Evolutionary conservation across 192 early-diverging fungal species (phyloP), one percentile per base, ranked within the genome.

Genomic region (Coemansia sp.): DNA sequence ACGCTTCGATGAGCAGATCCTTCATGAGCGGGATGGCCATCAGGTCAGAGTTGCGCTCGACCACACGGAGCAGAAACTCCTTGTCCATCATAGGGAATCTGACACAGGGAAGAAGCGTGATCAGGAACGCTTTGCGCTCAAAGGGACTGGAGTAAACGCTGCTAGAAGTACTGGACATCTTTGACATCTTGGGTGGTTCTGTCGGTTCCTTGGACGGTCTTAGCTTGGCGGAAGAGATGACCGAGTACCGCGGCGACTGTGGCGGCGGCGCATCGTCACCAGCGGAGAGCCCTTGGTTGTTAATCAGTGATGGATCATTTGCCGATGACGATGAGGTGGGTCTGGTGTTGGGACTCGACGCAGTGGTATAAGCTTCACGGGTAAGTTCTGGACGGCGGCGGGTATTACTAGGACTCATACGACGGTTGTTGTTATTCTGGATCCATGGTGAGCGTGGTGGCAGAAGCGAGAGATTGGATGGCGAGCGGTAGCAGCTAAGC

Each of bases 21-120:
- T 80, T 80, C 77, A 80, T 80, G 15, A 73, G 23, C 11, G 70
- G 71, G 52, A 74, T 59, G 14, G 70, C 71, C 70, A 80, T 74
- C 3, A 74, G 64, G 11, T 80, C 72, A 6, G 71, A 13, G 23
- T 74, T 70, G 29, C 71, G 64, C 45, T 80, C 77, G 2, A 80
- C 77, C 11, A 68, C 68, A 14, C 57, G 71, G 22, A 80, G 71
- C 65, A 73, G 23, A 68, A 74, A 74, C 53, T 69, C 48, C 42
- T 67, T 70, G 54, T 68, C 65, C 80, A 73, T 75, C 69, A 68
- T 69, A 0, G 80, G 74, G 47, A 77, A 74, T n/a, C 74, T 56
- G 48, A 72, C 69, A 55, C 70, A 80, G 3, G 70, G 70, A 10
- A 76, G 62, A 20, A 75, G 55, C 11, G 67, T 40, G 27, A 57